Evolutionary conservation across 352 stramenopile genomes (phyloP), one percentile per base, ranked within the genome.

Genomic region (Ophiocytium majus): DNA sequence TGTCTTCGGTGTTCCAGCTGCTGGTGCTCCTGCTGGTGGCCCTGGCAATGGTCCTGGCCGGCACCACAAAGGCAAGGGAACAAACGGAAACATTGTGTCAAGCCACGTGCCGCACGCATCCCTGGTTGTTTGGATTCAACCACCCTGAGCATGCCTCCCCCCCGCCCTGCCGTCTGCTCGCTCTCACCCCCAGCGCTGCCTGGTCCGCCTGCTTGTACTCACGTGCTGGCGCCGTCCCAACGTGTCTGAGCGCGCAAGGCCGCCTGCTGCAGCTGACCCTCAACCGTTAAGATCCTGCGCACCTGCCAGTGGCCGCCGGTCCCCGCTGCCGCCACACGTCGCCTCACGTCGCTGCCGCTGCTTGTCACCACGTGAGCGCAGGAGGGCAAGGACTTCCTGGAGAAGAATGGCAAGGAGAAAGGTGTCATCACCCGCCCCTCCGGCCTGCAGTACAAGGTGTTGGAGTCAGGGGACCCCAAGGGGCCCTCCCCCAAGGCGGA

Each of bases 371-470:
- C 35, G 5, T 78, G 5, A 78, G 78, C 76, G 35, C 84, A 90
- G 76, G 92, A 88, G 83, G 92, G 92, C 28, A 86, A 91, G 0
- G 83, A 83, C 0, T 96, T 92, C 83, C 85, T 96, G 10, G 92
- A 89, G 14, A 90, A 88, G 17, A 97, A 97, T 71, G 90, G 90
- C 23, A 86, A 89, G 10, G 91, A 95, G 78, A 75, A 90, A 10
- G 93, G 90, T 83, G 93, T 97, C 10, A 74, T 94, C 0, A 91
- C 89, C 19, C 87, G 94, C 5, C 79, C 89, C 0, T 92, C 83
- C 35, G 93, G 93, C 10, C 86, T 97, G 50, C 92, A 93, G 79
- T 97, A 97, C 90, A 96, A 96, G 83, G 90, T 95, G 33, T 80
- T 96, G 19, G 85, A 92, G 35, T 79, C 80, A 34, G 90, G 91